These are phyloP conservation scores for Lichtheimia hyalospora DNA, from an alignment of 371 early-diverging fungal species.

Conservation along the genomic window DNA sequence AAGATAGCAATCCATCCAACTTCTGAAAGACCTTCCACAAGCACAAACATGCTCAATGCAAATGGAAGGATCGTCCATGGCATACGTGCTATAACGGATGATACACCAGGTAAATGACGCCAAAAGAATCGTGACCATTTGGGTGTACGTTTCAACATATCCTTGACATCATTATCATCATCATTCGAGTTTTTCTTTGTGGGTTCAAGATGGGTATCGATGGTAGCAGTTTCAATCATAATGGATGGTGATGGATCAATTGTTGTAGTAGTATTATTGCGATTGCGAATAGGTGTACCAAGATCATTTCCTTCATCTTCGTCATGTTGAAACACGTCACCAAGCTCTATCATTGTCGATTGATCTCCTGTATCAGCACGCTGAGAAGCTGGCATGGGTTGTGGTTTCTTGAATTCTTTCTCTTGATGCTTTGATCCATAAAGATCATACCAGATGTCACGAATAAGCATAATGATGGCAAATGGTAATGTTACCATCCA, in stretches of 20 bases:
- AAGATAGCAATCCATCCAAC: conserved; percentile 73
- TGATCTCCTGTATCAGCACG: background rate
- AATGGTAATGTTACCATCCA: conserved; percentile 75
- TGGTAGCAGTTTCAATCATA: too few species aligned
- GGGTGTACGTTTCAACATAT: too few species aligned
- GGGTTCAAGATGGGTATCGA: too few species aligned
- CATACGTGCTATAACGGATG: conserved; percentile 58
- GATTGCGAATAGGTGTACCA: too few species aligned
- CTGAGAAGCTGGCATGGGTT: background rate
- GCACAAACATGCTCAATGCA: conserved; percentile 81
- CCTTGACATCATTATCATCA: too few species aligned
- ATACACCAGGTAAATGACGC: conserved; percentile 39
- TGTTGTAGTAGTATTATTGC: too few species aligned
- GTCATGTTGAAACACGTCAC: too few species aligned
- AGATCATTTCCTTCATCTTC: too few species aligned
- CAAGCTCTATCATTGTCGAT: too few species aligned
- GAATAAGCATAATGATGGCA: conserved; percentile 49
- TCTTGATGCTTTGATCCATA: conserved; percentile 2
- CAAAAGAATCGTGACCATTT: background rate
- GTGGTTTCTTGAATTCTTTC: background rate
- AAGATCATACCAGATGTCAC: conserved; percentile 51
- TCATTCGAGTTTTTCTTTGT: too few species aligned
- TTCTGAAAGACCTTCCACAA: conserved; percentile 68
- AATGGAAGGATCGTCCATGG: conserved; percentile 81
- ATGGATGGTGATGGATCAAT: too few species aligned